phyloP scores from a whole-genome alignment of 1,284 basidiomycete species.

The Coniferiporia sulphurascens region DNA sequence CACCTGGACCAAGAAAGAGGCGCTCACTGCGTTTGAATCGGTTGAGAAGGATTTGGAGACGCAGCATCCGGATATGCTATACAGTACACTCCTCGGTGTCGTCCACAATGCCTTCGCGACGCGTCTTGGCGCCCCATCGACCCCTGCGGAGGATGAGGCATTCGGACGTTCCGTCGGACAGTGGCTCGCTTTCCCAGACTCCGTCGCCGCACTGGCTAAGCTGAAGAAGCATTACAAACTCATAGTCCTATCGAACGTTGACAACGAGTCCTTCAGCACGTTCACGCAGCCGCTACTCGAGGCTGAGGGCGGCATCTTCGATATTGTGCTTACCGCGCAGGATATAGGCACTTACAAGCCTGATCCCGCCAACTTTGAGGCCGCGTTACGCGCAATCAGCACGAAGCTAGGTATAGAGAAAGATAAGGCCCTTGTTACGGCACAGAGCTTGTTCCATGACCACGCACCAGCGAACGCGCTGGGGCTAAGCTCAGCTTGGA shows the following conservation, averaged over 20 bases:
- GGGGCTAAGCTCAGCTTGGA: constrained; percentile 55
- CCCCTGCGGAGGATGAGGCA: constrained; percentile 24
- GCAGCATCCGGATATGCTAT: constrained; percentile 53
- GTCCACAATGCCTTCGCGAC: constrained; percentile 40
- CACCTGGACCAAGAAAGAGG: constrained; percentile 47
- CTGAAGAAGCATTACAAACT: constrained; percentile 62
- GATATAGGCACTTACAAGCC: constrained; percentile 69
- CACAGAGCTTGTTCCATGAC: constrained; percentile 57
- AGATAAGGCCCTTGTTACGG: constrained; percentile 49
- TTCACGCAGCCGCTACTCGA: constrained; percentile 54
- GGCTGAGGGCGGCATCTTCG: constrained; percentile 39
- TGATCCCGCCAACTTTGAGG: constrained; percentile 49
- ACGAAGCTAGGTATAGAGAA: constrained; percentile 40
- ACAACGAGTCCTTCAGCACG: constrained; percentile 50
- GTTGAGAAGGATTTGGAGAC: constrained; percentile 55
- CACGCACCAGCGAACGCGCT: constrained; percentile 47
- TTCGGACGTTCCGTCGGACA: constrained; percentile 56
- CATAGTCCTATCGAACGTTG: constrained; percentile 70
- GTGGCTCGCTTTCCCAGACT: constrained; percentile 68
- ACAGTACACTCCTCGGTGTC: constrained; percentile 53
- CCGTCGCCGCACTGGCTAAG: constrained; percentile 48
- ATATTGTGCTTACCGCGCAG: constrained; percentile 60
- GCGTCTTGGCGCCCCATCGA: constrained; percentile 25
- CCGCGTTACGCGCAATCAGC: constrained; percentile 44
- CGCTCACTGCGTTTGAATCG: constrained; percentile 45